Percentiles rank a stretch among this genome's conserved stretches.
phyloP scores from a whole-genome alignment of 768 basidiomycete genomes.

The Boletus coccyginus region DNA sequence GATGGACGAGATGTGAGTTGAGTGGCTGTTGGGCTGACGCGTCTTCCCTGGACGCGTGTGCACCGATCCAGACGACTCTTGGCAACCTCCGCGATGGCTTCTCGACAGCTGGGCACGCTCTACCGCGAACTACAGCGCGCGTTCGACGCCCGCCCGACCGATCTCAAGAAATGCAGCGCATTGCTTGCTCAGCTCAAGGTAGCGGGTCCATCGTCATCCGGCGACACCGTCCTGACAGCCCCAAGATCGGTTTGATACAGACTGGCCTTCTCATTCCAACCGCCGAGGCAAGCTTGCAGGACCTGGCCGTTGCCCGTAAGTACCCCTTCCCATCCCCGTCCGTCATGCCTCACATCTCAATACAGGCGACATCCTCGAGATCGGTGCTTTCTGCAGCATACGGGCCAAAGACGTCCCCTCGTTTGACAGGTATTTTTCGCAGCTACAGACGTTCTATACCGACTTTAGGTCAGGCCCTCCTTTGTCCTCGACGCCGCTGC shows the following conservation, averaged over 20 bases:
- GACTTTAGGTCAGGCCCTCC: slow-evolving; percentile 63
- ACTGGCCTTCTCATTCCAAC: slow-evolving; percentile 76
- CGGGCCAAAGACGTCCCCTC: slow-evolving; percentile 84
- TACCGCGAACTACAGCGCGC: slow-evolving; percentile 67
- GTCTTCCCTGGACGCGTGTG: slow-evolving; percentile 43
- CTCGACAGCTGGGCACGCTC: slow-evolving; percentile 51
- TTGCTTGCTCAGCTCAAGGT: slow-evolving; percentile 79
- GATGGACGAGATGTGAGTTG: slow-evolving; percentile 11
- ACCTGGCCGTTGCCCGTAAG: slow-evolving; percentile 75
- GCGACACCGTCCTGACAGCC: not conserved
- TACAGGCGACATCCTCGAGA: slow-evolving; percentile 90
- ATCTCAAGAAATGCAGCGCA: slow-evolving; percentile 63
- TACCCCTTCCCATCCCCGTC: slow-evolving; percentile 8
- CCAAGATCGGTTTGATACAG: slow-evolving; percentile 73
- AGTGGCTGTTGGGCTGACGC: slow-evolving; percentile 46
- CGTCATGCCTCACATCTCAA: not conserved
- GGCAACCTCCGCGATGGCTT: slow-evolving; percentile 39
- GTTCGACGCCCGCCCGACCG: slow-evolving; percentile 64
- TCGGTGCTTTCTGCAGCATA: slow-evolving; percentile 94
- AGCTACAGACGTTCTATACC: slow-evolving; percentile 86
- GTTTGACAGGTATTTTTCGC: slow-evolving; percentile 93
- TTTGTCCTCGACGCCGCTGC: not conserved
- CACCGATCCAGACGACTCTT: not conserved
- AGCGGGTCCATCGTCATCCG: not conserved
- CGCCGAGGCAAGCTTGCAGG: slow-evolving; percentile 56